These are phyloP conservation scores for Cochlearia excelsa DNA, from an alignment of 345 rosid species.

Conservation along the genomic window DNA sequence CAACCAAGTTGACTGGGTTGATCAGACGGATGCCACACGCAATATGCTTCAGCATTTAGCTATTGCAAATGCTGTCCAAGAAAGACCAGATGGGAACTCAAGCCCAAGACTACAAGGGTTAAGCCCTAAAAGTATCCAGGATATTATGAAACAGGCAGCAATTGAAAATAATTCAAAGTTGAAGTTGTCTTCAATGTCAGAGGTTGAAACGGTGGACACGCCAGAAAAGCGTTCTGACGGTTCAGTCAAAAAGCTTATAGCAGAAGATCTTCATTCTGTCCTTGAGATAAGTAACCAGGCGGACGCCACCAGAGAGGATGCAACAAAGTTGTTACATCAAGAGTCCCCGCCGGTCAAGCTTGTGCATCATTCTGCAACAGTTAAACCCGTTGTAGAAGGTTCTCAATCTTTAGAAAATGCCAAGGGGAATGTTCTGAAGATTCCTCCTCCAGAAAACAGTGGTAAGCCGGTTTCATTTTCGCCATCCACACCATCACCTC, in stretches of 20 bases:
- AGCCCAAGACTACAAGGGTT: conserved; percentile 43
- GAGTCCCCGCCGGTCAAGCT: conserved; percentile 35
- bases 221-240: conserved; percentile 32
- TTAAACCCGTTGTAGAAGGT: conserved; percentile 36
- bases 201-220: conserved; percentile 34
- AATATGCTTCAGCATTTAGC: conserved; percentile 73
- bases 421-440: conserved; percentile 13
- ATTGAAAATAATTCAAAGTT: conserved; percentile 37
- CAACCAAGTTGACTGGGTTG: conserved; percentile 76
- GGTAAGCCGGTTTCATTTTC: conserved; percentile 32
- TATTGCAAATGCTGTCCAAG: conserved; percentile 53
- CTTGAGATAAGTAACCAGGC: conserved; percentile 26
- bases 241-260: conserved; percentile 25
- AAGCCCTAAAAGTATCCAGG: conserved; percentile 43
- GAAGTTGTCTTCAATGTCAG: conserved; percentile 37
- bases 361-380: conserved; percentile 41
- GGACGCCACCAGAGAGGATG: conserved; percentile 25
- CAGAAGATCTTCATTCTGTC: conserved; percentile 32
- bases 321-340: conserved; percentile 25
- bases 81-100: conserved; percentile 38
- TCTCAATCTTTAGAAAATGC: conserved; percentile 30
- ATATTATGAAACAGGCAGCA: conserved; percentile 36
- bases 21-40: conserved; percentile 67
- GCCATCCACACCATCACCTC: conserved; percentile 37
- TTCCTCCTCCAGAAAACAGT: conserved; percentile 25